Percentiles rank a stretch among this genome's conserved stretches.
These are phyloP conservation scores for Linum lewisii DNA, from an alignment of 345 rosid species.

Conservation along the genomic window DNA sequence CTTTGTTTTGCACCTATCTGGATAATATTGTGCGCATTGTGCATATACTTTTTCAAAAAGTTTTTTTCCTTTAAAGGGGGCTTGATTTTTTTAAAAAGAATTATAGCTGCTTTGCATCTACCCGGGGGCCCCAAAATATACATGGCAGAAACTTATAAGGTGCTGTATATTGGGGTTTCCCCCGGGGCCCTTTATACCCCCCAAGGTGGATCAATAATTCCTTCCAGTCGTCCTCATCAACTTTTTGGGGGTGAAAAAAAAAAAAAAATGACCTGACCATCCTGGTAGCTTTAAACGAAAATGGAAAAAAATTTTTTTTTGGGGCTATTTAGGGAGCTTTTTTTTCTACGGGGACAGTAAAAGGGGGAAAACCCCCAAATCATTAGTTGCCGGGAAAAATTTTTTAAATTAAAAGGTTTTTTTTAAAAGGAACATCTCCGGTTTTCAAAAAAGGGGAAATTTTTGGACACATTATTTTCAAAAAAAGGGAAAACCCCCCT, in stretches of 20 bases:
- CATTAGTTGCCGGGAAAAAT: not conserved
- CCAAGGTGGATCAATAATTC: slow-evolving; percentile 83
- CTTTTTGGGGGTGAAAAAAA: slow-evolving; percentile 57
- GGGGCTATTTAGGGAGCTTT: not conserved
- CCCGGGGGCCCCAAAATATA: not conserved
- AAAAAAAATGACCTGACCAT: slow-evolving; percentile 64
- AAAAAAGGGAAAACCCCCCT: too few relatives aligned
- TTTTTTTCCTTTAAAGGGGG: too few relatives aligned
- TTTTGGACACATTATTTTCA: too few relatives aligned
- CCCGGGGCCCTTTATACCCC: slow-evolving; percentile 61
- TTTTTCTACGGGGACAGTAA: not conserved
- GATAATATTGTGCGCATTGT: not conserved
- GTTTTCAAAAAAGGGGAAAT: too few relatives aligned
- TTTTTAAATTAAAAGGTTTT: too few relatives aligned
- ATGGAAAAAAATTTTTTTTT: slow-evolving; percentile 39
- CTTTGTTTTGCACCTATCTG: slow-evolving; percentile 1
- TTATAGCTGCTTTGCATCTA: not conserved
- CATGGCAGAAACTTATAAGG: not conserved
- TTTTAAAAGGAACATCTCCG: too few relatives aligned
- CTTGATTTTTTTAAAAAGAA: too few relatives aligned
- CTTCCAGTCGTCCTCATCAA: slow-evolving; percentile 54
- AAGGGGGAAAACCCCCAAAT: not conserved
- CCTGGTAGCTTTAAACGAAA: slow-evolving; percentile 67
- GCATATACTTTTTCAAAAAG: slow-evolving; percentile 2
- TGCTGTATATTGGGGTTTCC: slow-evolving; percentile 55